Base-by-base conservation (phyloP, 441 rosid genomes). In the Pelargonium cotyledonis region DNA sequence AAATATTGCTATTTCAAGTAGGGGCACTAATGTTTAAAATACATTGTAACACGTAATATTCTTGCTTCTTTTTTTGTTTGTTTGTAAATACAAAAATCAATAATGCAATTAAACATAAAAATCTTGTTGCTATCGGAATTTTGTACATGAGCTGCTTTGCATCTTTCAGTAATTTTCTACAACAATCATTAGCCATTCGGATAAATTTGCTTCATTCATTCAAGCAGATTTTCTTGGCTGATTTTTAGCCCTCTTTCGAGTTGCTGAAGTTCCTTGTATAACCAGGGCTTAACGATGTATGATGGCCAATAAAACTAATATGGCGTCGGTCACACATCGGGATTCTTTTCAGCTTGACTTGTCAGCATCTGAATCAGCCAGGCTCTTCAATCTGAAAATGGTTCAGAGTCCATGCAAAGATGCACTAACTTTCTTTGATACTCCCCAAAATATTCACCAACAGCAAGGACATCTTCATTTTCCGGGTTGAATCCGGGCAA, bases 361-460 rank as follows among this genome's bases (percentile, higher is more conserved):
- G 19, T 65, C 29, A 8, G 11, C 8, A 46, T 38, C 16, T 7
- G 12, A 49, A 41, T 35, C 68, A 21, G 63, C 66, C 47, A 19
- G 7, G 49, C 76, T 47, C 47, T 31, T 78, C 73, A 91, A 70
- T 91, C 96, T 4, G 85, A 73, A 76, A 79, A 85, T 5, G 97
- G 97, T 68, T 80, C 88, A 0, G 89, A 79, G 71, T 95, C 99
- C 97, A 95, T 86, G 84, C 97, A 95, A 61, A 91, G 84, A 76
- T 91, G 99, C 70, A 91, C 92, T 82, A 90, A 68, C 80, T 89
- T 95, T 76, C 89, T 86, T 77, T 95, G 99, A 71, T 95, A 95
- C 73, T 95, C 90, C 51, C 91, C 96, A 75, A 80, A 91, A 75
- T 83, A 90, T 80, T 95, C 99, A 68, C 86, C 80, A 0, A 90